phyloP scores from a whole-genome alignment of 2,329 filamentous ascomycete species.

The Fusarium chlamydosporum region DNA sequence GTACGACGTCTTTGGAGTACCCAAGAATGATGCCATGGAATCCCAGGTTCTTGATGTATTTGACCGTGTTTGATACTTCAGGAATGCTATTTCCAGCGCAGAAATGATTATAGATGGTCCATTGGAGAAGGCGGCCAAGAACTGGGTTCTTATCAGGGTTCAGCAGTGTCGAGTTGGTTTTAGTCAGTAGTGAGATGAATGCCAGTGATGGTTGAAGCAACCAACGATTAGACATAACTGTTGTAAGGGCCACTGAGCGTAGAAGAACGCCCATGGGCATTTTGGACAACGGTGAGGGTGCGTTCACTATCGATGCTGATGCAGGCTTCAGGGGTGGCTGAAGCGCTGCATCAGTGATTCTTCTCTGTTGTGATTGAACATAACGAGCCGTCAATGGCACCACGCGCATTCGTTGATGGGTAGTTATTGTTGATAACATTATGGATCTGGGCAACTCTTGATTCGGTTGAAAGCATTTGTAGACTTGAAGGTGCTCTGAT shows the following conservation, averaged over 20 bases:
- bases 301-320: not conserved
- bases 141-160: constrained; percentile 60
- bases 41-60: constrained; percentile 62
- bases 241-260: constrained; percentile 49
- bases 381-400: constrained; percentile 1
- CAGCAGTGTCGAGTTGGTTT: constrained; percentile 54
- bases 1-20: constrained; percentile 65
- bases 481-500: not conserved
- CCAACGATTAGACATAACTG: constrained; percentile 49
- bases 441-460: not conserved
- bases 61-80: constrained; percentile 63
- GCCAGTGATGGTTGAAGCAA: constrained; percentile 48
- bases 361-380: not conserved
- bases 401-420: not conserved
- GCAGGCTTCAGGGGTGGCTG: constrained; percentile 20
- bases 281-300: constrained; percentile 35
- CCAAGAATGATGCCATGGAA: constrained; percentile 67
- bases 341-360: constrained; percentile 12
- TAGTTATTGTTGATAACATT: constrained; percentile 18
- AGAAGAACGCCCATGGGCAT: constrained; percentile 46
- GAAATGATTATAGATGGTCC: constrained; percentile 68
- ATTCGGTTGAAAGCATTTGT: no score
- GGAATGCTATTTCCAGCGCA: constrained; percentile 65
- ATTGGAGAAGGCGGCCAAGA: constrained; percentile 60
- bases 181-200: constrained; percentile 45